phyloP scores from a whole-genome alignment of 768 basidiomycete genomes.

The Omphalotus guepiniiformis region DNA sequence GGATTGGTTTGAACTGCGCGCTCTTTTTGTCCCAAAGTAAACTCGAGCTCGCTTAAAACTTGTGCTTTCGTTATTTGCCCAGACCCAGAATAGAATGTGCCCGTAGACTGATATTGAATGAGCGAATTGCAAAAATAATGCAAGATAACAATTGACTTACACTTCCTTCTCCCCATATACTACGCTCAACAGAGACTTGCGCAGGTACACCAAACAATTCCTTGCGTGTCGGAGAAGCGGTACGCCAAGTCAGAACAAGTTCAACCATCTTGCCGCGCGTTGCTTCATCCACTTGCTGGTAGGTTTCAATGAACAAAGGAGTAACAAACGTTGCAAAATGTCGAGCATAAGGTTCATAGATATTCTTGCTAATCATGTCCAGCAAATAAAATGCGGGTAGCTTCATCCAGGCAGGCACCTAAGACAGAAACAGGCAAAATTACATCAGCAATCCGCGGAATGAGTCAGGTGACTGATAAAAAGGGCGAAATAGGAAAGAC shows the following conservation, averaged over 20 bases:
- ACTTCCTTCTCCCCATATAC: conserved; percentile 66
- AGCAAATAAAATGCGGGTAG: conserved; percentile 92
- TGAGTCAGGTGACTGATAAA: conserved; percentile 15
- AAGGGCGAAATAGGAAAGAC: conserved; percentile 19
- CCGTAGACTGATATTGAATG: conserved; percentile 20
- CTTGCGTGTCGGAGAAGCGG: conserved; percentile 71
- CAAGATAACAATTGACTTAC: conserved; percentile 33
- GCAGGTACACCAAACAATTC: conserved; percentile 82
- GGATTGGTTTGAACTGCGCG: conserved; percentile 67
- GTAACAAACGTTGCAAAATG: conserved; percentile 81
- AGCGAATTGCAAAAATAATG: conserved; percentile 9
- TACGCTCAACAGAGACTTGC: conserved; percentile 80
- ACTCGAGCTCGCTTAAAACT: conserved; percentile 81
- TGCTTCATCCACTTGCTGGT: conserved; percentile 75
- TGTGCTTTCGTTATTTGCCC: conserved; percentile 66
- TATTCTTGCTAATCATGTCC: conserved; percentile 96
- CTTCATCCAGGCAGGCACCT: conserved; percentile 90
- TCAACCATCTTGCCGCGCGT: conserved; percentile 97
- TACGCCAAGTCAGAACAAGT: conserved; percentile 94
- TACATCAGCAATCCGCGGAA: conserved; percentile 72
- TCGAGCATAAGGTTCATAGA: conserved; percentile 87
- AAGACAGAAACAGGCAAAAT: conserved; percentile 37
- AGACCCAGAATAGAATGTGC: conserved; percentile 33
- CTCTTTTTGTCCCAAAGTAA: conserved; percentile 77
- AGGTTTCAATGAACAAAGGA: conserved; percentile 82